Evolutionary conservation across 2,329 filamentous ascomycete genomes (phyloP).

Genomic region (Colletotrichum liriopes): DNA sequence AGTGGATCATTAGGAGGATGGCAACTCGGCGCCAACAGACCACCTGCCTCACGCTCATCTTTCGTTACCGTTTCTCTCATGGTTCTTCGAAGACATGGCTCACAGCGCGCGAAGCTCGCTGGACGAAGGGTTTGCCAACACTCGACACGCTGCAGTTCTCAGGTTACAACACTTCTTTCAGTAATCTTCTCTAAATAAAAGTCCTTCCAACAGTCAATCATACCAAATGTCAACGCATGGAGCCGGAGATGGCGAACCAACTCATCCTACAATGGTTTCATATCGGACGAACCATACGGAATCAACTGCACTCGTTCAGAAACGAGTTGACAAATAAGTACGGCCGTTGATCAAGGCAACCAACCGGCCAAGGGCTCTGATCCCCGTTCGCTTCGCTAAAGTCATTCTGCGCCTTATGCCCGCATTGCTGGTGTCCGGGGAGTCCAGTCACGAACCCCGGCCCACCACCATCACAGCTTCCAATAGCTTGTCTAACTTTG

Average conservation of each 20-base stretch:
- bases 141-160: neutral
- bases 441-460: slow-evolving; percentile 19
- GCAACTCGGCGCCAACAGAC: neutral
- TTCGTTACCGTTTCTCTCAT: neutral
- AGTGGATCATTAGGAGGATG: neutral
- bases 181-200: neutral
- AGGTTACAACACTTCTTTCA: neutral
- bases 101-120: neutral
- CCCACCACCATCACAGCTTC: slow-evolving; percentile 29
- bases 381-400: slow-evolving; percentile 24
- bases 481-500: slow-evolving; percentile 5
- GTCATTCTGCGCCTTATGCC: slow-evolving; percentile 21
- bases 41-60: no score
- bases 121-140: neutral
- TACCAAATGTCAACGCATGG: slow-evolving; percentile 1
- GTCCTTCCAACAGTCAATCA: neutral
- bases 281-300: neutral
- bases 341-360: slow-evolving; percentile 1
- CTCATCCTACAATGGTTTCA: neutral
- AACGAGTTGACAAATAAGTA: neutral
- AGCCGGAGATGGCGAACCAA: neutral
- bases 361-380: slow-evolving; percentile 13
- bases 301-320: neutral
- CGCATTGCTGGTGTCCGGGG: slow-evolving; percentile 27
- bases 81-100: neutral